These are phyloP conservation scores for Yamadazyma pseudoaaseri DNA, from an alignment of 1,139 yeast genomes.

Conservation along the genomic window DNA sequence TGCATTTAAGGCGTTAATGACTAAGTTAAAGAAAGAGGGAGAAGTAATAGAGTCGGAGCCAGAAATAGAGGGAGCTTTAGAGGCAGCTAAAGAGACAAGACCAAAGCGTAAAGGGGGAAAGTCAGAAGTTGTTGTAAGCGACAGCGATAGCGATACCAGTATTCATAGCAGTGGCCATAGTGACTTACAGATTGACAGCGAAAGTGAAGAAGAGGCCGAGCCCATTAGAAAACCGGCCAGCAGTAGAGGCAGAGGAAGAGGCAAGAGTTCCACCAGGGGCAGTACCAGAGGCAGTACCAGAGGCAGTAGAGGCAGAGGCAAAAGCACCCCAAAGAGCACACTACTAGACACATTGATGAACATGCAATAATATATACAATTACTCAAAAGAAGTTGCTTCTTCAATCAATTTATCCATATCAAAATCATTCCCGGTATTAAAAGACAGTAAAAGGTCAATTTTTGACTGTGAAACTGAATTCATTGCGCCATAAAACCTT, in stretches of 20 bases:
- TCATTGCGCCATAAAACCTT: constrained; percentile 79
- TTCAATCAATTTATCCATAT: constrained; percentile 61
- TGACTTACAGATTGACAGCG: neutral
- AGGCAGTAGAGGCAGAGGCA: constrained; percentile 1
- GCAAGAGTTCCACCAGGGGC: constrained; percentile 3
- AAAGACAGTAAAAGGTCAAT: constrained; percentile 61
- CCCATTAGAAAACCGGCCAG: neutral
- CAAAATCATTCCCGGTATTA: constrained; percentile 68
- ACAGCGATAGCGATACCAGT: neutral
- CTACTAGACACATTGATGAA: constrained; percentile 10
- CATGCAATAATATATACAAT: constrained; percentile 9
- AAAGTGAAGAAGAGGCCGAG: neutral
- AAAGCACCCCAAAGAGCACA: neutral
- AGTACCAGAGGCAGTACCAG: no score
- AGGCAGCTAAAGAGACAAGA: neutral
- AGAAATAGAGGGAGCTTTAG: no score
- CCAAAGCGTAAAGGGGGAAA: no score
- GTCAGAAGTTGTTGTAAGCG: no score
- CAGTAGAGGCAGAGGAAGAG: constrained; percentile 1
- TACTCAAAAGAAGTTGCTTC: constrained; percentile 72
- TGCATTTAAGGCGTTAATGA: constrained; percentile 25
- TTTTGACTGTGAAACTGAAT: constrained; percentile 46
- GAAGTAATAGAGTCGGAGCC: constrained; percentile 1
- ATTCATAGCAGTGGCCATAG: no score
- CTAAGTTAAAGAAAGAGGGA: constrained; percentile 18